Evolutionary conservation across 306 rosid species (phyloP).

Genomic region (Trichosanthes cucumerina): DNA sequence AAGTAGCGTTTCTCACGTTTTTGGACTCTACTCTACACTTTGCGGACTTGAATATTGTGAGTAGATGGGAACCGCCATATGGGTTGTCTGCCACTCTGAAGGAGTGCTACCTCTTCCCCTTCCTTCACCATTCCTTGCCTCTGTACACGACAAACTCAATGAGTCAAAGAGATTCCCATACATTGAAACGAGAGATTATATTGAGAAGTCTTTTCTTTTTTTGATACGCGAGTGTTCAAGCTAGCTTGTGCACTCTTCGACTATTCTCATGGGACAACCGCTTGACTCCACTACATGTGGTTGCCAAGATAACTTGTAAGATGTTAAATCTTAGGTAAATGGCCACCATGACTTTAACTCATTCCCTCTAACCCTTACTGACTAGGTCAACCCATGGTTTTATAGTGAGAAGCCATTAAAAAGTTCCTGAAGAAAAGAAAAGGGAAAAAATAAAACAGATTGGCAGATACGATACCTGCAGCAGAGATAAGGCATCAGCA

Average conservation of each 20-base stretch:
- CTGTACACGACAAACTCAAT: constrained; percentile 26
- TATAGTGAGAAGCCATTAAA: neutral
- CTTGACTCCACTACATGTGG: neutral
- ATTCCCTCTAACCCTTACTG: neutral
- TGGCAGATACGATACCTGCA: constrained; percentile 38
- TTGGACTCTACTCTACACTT: constrained; percentile 25
- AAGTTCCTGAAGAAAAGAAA: neutral
- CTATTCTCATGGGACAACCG: neutral
- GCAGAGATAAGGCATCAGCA: constrained; percentile 41
- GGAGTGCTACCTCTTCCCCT: constrained; percentile 95
- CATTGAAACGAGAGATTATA: neutral
- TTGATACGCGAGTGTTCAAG: too few species aligned
- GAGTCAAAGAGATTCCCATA: neutral
- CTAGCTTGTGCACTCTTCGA: too few species aligned
- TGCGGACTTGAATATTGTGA: constrained; percentile 90
- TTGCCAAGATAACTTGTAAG: neutral
- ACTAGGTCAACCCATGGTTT: too few species aligned
- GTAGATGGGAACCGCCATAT: constrained; percentile 98
- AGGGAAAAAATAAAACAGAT: neutral
- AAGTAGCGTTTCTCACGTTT: neutral
- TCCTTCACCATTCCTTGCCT: constrained; percentile 87
- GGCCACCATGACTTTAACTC: neutral
- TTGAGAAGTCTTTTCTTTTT: neutral
- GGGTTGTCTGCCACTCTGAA: constrained; percentile 96
- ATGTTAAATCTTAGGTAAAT: too few species aligned